A percentile compares a stretch with the other conserved stretches of the same genome.
phyloP scores from a whole-genome alignment of 2,329 filamentous ascomycete genomes.

The Fusarium armeniacum region DNA sequence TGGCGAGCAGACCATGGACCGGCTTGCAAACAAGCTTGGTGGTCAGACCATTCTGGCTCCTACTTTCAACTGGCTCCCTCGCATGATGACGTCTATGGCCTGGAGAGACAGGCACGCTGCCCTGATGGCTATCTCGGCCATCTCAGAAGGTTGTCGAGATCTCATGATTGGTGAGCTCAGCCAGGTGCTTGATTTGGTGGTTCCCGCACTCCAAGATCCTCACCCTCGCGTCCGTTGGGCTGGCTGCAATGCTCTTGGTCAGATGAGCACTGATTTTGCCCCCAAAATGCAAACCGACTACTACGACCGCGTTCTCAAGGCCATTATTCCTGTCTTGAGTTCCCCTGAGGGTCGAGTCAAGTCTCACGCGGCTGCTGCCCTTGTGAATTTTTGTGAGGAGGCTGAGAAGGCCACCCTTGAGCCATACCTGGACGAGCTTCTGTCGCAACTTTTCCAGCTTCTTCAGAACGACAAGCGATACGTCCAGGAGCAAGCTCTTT shows the following conservation, averaged over 20 bases:
- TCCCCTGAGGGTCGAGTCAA: slow-evolving; percentile 94
- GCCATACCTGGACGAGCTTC: slow-evolving; percentile 90
- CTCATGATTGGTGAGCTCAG: slow-evolving; percentile 95
- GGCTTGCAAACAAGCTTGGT: slow-evolving; percentile 95
- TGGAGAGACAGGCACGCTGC: slow-evolving; percentile 98
- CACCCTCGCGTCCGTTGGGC: slow-evolving; percentile 97
- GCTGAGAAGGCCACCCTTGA: slow-evolving; percentile 92
- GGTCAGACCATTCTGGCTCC: slow-evolving; percentile 92
- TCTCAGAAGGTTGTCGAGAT: slow-evolving; percentile 96
- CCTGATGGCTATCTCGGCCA: slow-evolving; percentile 98
- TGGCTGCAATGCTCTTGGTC: slow-evolving; percentile 97
- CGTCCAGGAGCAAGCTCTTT: slow-evolving; percentile 96
- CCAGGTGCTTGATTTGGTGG: slow-evolving; percentile 94
- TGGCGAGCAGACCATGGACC: slow-evolving; percentile 98
- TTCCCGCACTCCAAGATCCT: slow-evolving; percentile 88
- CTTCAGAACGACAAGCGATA: slow-evolving; percentile 94
- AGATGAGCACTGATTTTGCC: slow-evolving; percentile 99
- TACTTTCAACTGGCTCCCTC: slow-evolving; percentile 95
- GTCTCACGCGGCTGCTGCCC: slow-evolving; percentile 94
- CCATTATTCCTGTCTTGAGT: slow-evolving; percentile 92
- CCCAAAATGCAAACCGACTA: slow-evolving; percentile 98
- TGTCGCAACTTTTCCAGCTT: slow-evolving; percentile 87
- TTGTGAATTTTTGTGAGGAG: slow-evolving; percentile 99
- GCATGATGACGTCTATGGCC: slow-evolving; percentile 95
- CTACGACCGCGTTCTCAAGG: slow-evolving; percentile 86